Conservation (phyloP, 305 asterid species). For the Withania somnifera region DNA sequence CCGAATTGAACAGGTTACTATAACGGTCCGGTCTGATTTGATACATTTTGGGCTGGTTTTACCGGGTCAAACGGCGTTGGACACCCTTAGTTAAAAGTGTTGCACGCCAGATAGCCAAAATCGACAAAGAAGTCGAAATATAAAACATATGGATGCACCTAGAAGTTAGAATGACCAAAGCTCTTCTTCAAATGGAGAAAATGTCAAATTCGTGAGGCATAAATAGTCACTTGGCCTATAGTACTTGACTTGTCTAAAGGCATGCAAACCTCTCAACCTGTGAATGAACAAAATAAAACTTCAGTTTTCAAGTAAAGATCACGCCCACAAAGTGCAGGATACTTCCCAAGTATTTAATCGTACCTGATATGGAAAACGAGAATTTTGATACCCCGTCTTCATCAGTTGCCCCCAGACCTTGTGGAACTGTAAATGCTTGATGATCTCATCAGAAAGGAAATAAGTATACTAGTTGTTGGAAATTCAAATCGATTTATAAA, state of each 20-base stretch:
- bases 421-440: slow-evolving; percentile 63
- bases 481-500: not conserved
- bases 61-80: no score
- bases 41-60: no score
- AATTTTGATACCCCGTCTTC: slow-evolving; percentile 97
- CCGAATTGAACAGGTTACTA: no score
- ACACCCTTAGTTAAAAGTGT: no score
- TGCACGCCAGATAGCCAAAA: not conserved
- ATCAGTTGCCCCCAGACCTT: slow-evolving; percentile 96
- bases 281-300: not conserved
- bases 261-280: slow-evolving; percentile 99
- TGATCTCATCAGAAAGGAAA: not conserved
- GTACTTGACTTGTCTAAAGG: slow-evolving; percentile 86
- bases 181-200: slow-evolving; percentile 25
- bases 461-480: not conserved
- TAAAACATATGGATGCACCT: not conserved
- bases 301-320: not conserved
- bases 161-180: not conserved
- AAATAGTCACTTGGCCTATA: slow-evolving; percentile 89
- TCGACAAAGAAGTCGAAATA: not conserved
- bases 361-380: slow-evolving; percentile 99
- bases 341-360: not conserved
- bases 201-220: slow-evolving; percentile 94
- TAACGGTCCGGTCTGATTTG: no score
- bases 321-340: not conserved